Conservation (phyloP, 78 protist species). For the Polysphondylium violaceum region DNA sequence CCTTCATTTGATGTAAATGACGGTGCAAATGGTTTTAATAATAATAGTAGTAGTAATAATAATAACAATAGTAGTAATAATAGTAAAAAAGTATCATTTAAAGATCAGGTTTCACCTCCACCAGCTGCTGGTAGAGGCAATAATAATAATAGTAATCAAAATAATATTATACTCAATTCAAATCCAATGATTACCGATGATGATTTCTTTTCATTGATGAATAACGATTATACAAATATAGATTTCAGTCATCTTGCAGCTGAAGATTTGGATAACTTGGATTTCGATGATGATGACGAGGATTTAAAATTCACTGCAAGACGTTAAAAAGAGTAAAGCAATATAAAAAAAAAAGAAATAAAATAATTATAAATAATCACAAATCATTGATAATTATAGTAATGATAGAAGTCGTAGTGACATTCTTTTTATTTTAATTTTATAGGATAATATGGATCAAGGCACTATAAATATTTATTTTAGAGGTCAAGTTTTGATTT, state of each 20-base stretch:
- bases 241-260: constrained; percentile 53
- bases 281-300: constrained; percentile 70
- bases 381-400: too few species aligned
- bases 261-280: constrained; percentile 49
- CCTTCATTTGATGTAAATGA: neutral
- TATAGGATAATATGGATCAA: too few species aligned
- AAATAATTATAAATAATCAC: neutral
- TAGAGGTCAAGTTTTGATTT: too few species aligned
- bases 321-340: constrained; percentile 11
- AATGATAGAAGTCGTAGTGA: too few species aligned
- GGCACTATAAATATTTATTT: too few species aligned
- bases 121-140: constrained; percentile 10
- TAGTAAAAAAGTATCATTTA: too few species aligned
- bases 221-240: constrained; percentile 66
- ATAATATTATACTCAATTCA: neutral
- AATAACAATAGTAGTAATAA: neutral
- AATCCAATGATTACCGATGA: constrained; percentile 53
- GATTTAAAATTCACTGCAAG: constrained; percentile 66
- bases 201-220: constrained; percentile 70
- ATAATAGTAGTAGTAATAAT: neutral
- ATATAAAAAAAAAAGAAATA: neutral
- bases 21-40: neutral
- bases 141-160: neutral
- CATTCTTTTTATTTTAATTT: too few species aligned
- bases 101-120: too few species aligned